Base-by-base conservation (phyloP, 1,284 basidiomycete species). In the Apiotrichum siamense region DNA sequence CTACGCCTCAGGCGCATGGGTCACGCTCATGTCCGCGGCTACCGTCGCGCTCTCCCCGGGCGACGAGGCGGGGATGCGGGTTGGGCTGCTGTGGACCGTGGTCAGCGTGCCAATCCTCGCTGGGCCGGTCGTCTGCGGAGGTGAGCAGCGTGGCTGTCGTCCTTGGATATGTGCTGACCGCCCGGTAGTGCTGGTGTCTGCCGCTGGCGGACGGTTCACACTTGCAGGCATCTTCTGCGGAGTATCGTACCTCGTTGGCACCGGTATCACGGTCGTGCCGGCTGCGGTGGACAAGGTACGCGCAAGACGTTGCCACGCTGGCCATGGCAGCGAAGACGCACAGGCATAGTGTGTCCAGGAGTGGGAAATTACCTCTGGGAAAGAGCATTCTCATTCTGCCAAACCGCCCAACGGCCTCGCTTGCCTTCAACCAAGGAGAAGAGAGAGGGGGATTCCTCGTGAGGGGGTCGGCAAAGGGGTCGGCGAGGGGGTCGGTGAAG, bases 1-100 rank as follows among this genome's bases (percentile, higher is more conserved):
- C 0, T 54, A 55, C 36, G 45, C 56, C 6, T 61, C 58, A 41
- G 72, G 72, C 20, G 67, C 65, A 1, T 71, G 69, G 61, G 61
- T 72, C 25, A 62, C 67, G 4, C 56, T 72, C 23, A 61, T 71
- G 4, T 62, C 67, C 3, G 69, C 72, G 4, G 60, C 59, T 20
- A 62, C 61, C 11, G 72, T 63, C 0, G 50, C 64, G 0, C 65
- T 74, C 38, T 61, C 57, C 3, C 68, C 67, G 3, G 58, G 62
- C 0, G 56, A 62, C 25, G 67, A 72, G 49, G 62, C 67, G 21
- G 72, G 72, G 2, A 63, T 67, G 56, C 44, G 70, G 10, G 53
- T 74, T 38, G 70, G 72, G 5, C 66, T 74, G 63, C 50, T 69
- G 35, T 72, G 68, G 66, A 59, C 60, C 4, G 48, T 65, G 7